Conservation (phyloP, 2,329 filamentous ascomycete genomes). For the Diaporthe eres region DNA sequence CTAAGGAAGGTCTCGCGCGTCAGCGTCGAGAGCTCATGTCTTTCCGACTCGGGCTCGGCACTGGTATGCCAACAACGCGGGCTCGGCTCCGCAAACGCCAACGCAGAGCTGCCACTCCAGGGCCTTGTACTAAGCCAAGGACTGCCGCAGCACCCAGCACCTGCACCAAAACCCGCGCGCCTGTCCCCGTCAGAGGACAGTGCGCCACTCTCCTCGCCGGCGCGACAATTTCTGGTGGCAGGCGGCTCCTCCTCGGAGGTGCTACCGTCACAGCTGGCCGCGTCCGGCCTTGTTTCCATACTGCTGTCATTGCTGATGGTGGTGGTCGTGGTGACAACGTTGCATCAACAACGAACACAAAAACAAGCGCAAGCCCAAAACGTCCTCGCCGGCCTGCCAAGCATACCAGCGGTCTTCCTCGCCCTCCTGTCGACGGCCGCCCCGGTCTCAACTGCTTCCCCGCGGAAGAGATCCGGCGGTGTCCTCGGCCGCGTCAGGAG, state of each 20-base stretch:
- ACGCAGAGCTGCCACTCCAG: conserved; percentile 28
- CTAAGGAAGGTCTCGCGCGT: background rate
- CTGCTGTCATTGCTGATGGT: conserved; percentile 36
- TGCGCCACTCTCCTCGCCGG: conserved; percentile 29
- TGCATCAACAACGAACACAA: conserved; percentile 34
- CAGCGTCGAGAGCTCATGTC: background rate
- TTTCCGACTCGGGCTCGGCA: background rate
- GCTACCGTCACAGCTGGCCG: conserved; percentile 37
- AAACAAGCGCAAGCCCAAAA: conserved; percentile 14
- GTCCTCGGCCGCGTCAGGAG: conserved; percentile 17
- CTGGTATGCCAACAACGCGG: conserved; percentile 13
- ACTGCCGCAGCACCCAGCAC: conserved; percentile 33
- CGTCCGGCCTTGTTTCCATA: conserved; percentile 41
- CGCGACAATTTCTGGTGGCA: conserved; percentile 37
- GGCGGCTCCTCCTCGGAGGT: conserved; percentile 9
- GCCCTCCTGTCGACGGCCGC: conserved; percentile 35
- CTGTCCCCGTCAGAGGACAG: background rate
- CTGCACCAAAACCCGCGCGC: conserved; percentile 29
- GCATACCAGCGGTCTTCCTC: conserved; percentile 21
- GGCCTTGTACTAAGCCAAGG: conserved; percentile 24
- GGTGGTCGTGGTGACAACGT: conserved; percentile 38
- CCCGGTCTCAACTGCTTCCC: conserved; percentile 1
- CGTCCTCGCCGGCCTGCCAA: conserved; percentile 17
- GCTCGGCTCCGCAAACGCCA: conserved; percentile 9
- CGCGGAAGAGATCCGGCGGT: conserved; percentile 11